Percentiles rank a stretch among this genome's conserved stretches.
phyloP scores from a whole-genome alignment of 805 yeast species.

The Ogataea siamensis region DNA sequence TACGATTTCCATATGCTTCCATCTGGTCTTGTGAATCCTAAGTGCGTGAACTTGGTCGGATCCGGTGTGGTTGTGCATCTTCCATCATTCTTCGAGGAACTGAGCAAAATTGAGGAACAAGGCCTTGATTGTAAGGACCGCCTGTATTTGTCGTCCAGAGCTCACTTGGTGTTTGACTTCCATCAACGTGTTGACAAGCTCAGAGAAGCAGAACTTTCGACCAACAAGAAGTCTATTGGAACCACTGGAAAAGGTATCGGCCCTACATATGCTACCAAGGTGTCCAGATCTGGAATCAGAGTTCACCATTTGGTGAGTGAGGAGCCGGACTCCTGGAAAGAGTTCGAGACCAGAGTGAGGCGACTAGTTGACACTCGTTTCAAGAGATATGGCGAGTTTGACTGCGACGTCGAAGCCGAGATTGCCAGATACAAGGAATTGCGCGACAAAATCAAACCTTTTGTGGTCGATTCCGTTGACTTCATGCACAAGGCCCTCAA shows the following conservation, averaged over 20 bases:
- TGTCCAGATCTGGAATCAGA: slow-evolving; percentile 93
- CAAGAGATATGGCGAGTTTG: slow-evolving; percentile 91
- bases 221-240: slow-evolving; percentile 83
- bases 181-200: slow-evolving; percentile 96
- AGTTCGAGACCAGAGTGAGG: slow-evolving; percentile 73
- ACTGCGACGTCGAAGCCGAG: slow-evolving; percentile 80
- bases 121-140: slow-evolving; percentile 77
- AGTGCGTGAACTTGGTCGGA: slow-evolving; percentile 86
- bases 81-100: slow-evolving; percentile 88
- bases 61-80: slow-evolving; percentile 96
- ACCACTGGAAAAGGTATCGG: slow-evolving; percentile 99
- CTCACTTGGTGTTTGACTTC: slow-evolving; percentile 96
- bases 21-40: slow-evolving; percentile 93
- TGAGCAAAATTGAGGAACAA: slow-evolving; percentile 74
- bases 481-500: slow-evolving; percentile 77
- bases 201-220: slow-evolving; percentile 85
- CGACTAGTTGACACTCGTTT: slow-evolving; percentile 78
- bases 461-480: slow-evolving; percentile 88
- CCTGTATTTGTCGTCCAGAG: slow-evolving; percentile 85
- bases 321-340: slow-evolving; percentile 90
- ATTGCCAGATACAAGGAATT: slow-evolving; percentile 71
- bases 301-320: slow-evolving; percentile 92
- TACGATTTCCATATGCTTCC: slow-evolving; percentile 99
- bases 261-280: slow-evolving; percentile 96
- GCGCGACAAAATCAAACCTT: slow-evolving; percentile 76